Evolutionary conservation across 2,329 filamentous ascomycete genomes (phyloP), one percentile per base, ranked within the genome.

Genomic region (Coleophoma eucalyptorum): DNA sequence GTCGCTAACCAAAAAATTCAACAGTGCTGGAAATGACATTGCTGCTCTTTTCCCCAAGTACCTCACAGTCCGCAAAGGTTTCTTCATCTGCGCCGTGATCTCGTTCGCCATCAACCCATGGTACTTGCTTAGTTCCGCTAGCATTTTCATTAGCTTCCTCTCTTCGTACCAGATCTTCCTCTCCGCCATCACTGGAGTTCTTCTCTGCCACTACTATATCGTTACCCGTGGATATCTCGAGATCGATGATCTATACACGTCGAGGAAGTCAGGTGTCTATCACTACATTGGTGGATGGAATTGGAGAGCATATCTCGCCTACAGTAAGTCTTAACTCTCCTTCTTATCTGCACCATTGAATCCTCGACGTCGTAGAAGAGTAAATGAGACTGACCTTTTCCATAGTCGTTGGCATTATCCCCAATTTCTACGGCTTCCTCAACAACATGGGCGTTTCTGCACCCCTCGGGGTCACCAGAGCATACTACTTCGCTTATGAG

Each of bases 401-500:
- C 6, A n/a, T 12, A 38, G 35, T 72, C 1, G 41, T 69, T 33
- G 68, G 67, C 13, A 63, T 72, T n/a, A 60, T 62, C 5, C 69
- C 69, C 0, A 72, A 72, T 42, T 70, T 74, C 44, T 69, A 68
- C 43, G 70, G 69, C 1, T 74, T 74, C 43, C 57, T 73, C 2
- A 63, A 68, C 50, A 66, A 69, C 19, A 68, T 73, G 65, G 71
- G 70, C 2, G 67, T 73, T 4, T 3, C 45, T 0, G 67, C 65
- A 0, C 69, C 70, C 1, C 4, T 64, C 0, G 65, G 64, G 0
- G 58, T 69, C 3, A 65, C 62, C 1, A 59, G 64, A 15, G 81
- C 82, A 63, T 83, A 84, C 57, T 80, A 79, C 53, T 68, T 84
- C 20, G 78, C 79, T 0, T 78, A 75, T 50, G 74, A 75, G 57